Base-by-base conservation (phyloP, 768 basidiomycete genomes). In the Tremella yokohamensis region DNA sequence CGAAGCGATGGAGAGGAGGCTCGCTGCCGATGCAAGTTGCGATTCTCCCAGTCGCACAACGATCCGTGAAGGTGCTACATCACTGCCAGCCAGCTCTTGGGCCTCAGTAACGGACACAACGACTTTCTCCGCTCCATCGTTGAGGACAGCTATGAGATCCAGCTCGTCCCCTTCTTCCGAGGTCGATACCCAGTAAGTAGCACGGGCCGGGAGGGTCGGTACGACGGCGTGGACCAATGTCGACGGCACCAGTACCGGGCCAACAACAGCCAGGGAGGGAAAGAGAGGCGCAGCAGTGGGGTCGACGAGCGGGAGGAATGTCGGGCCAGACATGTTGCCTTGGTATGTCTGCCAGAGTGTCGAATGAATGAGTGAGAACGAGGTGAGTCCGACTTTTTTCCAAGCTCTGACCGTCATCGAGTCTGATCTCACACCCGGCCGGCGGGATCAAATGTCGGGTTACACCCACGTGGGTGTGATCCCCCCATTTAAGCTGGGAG, bases 91-190 rank as follows among this genome's bases (percentile, higher is more conserved):
- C 18, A 75, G 56, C 60, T 61, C 52, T 11, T 48, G 39, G 42
- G n/a, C n/a, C n/a, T 22, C 22, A 15, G 42, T 8, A 22, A 16
- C 42, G 15, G 42, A 45, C 42, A 22, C 42, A 6, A 45, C 42
- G 69, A 91, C 81, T 76, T 89, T 92, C 65, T 86, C 83, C 1
- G 85, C 84, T 20, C 93, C 91, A 19, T 79, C 78, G 76, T 97
- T 89, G 26, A 99, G 83, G 84, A 79, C 65, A 85, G 61, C 50
- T 22, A 70, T 60, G 12, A 71, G 29, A 52, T 73, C 72, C 4
- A 34, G 29, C 29, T 34, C 29, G 3, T 69, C 67, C 29, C 47
- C 25, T 8, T 26, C 19, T 2, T 61, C 54, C n/a, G 57, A 62
- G 12, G 62, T 60, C 40, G 65, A 56, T 47, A 72, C 68, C 51